These are phyloP conservation scores for Cryptococcus sp. DNA, from an alignment of 1,284 basidiomycete species.

Conservation along the genomic window DNA sequence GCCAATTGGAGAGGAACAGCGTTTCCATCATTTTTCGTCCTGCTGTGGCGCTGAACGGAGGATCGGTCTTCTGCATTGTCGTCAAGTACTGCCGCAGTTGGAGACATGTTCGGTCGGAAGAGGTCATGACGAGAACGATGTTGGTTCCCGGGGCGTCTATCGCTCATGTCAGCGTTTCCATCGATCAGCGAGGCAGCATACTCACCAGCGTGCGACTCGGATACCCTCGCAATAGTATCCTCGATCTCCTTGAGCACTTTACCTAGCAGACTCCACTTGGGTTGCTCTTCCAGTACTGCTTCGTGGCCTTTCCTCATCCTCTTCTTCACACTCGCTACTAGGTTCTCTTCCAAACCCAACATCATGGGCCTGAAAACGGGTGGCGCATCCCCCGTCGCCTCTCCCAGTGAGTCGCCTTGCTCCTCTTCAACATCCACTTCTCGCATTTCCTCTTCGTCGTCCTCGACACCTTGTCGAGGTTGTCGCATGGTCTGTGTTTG, in stretches of 20 bases:
- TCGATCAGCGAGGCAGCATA: neutral
- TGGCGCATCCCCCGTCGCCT: slow-evolving; percentile 55
- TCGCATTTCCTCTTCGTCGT: slow-evolving; percentile 26
- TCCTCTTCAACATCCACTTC: slow-evolving; percentile 57
- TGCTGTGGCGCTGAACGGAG: slow-evolving; percentile 52
- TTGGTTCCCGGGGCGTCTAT: slow-evolving; percentile 67
- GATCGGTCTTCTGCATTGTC: slow-evolving; percentile 62
- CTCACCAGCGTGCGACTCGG: slow-evolving; percentile 44
- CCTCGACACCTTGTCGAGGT: slow-evolving; percentile 2
- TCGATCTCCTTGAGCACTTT: slow-evolving; percentile 91
- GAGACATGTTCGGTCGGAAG: slow-evolving; percentile 72
- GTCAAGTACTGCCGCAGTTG: slow-evolving; percentile 77
- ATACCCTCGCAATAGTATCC: slow-evolving; percentile 64
- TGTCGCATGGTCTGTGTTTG: slow-evolving; percentile 40
- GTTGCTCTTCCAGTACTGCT: slow-evolving; percentile 87
- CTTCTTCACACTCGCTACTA: slow-evolving; percentile 36
- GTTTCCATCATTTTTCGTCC: slow-evolving; percentile 73
- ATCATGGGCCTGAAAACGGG: slow-evolving; percentile 44
- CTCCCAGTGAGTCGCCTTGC: slow-evolving; percentile 62
- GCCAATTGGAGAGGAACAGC: slow-evolving; percentile 51
- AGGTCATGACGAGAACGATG: slow-evolving; percentile 84
- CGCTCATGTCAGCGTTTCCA: neutral
- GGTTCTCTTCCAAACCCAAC: slow-evolving; percentile 36
- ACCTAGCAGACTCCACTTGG: slow-evolving; percentile 87
- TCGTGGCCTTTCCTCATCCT: slow-evolving; percentile 81